phyloP scores from a whole-genome alignment of 2,329 filamentous ascomycete species.

The Tolypocladium amazonense region DNA sequence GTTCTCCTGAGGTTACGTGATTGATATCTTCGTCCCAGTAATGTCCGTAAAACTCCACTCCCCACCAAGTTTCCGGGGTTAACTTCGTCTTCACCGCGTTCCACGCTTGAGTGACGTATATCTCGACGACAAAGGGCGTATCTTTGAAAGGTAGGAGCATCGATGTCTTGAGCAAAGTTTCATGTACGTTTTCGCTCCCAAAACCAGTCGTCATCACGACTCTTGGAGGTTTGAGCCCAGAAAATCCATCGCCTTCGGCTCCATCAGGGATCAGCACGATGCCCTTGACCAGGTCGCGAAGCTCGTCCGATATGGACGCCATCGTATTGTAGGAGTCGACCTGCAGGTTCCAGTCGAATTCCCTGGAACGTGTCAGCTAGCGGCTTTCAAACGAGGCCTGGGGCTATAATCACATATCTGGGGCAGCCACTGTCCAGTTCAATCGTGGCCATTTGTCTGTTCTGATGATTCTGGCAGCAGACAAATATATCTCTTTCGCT shows the following conservation, averaged over 20 bases:
- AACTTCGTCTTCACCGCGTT: conserved; percentile 7
- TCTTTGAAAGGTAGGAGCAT: conserved; percentile 16
- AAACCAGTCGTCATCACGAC: not conserved
- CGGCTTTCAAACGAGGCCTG: not conserved
- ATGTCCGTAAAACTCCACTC: conserved; percentile 19
- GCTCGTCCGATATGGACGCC: conserved; percentile 7
- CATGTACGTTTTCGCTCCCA: conserved; percentile 1
- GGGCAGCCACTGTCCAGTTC: conserved; percentile 22
- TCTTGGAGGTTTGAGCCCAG: not conserved
- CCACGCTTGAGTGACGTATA: conserved; percentile 19
- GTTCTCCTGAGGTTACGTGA: conserved; percentile 10
- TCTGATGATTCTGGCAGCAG: conserved; percentile 10
- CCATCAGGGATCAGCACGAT: conserved; percentile 7
- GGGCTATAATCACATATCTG: conserved; percentile 20
- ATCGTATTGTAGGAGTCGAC: conserved; percentile 14
- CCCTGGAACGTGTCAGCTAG: conserved; percentile 7
- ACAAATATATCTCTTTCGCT: conserved; percentile 8
- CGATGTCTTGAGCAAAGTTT: conserved; percentile 16
- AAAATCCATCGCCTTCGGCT: not conserved
- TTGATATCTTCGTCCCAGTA: conserved; percentile 28
- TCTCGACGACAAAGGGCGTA: conserved; percentile 22
- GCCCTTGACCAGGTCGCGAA: conserved; percentile 11
- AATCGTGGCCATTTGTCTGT: conserved; percentile 13
- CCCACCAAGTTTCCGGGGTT: conserved; percentile 15
- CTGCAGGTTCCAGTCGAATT: conserved; percentile 23